Conservation (phyloP, 1,284 basidiomycete species). For the Boletus sp. region DNA sequence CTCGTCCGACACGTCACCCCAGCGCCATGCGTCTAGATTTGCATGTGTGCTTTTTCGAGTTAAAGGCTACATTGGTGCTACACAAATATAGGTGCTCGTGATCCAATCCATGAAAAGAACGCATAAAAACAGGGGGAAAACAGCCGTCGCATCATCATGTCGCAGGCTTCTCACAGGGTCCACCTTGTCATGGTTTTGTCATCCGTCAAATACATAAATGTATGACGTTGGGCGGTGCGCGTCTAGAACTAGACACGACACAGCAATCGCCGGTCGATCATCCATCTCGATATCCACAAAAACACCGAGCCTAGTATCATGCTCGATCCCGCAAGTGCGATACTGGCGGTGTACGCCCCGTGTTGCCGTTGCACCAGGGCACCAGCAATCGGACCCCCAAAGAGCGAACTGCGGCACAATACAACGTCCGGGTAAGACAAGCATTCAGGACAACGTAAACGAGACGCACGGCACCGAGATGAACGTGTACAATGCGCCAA, state of each 20-base stretch:
- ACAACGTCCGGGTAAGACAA: constrained; percentile 3
- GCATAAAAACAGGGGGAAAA: not conserved
- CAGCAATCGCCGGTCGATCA: constrained; percentile 40
- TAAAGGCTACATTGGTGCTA: constrained; percentile 32
- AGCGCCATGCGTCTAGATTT: constrained; percentile 4
- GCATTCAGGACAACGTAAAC: not conserved
- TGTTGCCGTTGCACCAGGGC: constrained; percentile 43
- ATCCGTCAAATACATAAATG: not conserved
- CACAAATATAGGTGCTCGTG: constrained; percentile 18
- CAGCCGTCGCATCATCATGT: not conserved
- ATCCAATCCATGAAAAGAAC: constrained; percentile 13
- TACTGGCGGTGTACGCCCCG: constrained; percentile 50
- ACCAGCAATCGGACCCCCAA: constrained; percentile 59
- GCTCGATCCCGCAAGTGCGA: constrained; percentile 55
- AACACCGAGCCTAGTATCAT: constrained; percentile 53
- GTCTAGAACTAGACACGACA: constrained; percentile 22
- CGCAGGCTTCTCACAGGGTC: not conserved
- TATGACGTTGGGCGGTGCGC: not conserved
- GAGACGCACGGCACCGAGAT: constrained; percentile 62
- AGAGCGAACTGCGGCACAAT: constrained; percentile 42
- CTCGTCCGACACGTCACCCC: constrained; percentile 3
- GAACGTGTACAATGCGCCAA: constrained; percentile 57
- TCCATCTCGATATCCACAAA: constrained; percentile 46
- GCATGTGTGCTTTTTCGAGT: constrained; percentile 13
- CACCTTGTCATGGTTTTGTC: not conserved